Conservation (phyloP, 2,329 filamentous ascomycete genomes). For the Diaporthe sp. region DNA sequence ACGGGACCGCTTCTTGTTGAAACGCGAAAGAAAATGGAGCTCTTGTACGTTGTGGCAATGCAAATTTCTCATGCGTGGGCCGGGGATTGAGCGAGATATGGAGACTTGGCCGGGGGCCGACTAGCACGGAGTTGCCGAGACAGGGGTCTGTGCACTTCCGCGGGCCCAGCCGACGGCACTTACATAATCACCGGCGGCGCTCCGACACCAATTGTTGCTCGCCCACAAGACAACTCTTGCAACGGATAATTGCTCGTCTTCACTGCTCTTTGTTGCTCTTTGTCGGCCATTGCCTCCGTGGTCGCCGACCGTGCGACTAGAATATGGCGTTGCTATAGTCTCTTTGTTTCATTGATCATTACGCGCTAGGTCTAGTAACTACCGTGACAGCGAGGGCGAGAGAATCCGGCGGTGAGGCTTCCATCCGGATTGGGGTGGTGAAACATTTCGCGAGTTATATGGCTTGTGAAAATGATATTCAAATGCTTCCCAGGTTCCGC, state of each 20-base stretch:
- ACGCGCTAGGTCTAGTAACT: not conserved
- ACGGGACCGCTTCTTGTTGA: conserved; percentile 35
- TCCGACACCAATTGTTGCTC: not conserved
- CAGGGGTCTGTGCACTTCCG: not conserved
- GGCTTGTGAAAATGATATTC: too few relatives aligned
- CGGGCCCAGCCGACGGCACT: not conserved
- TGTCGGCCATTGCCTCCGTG: not conserved
- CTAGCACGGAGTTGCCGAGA: conserved; percentile 13
- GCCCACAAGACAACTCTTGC: not conserved
- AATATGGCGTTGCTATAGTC: not conserved
- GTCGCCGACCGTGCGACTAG: not conserved
- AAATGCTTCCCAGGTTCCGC: not conserved
- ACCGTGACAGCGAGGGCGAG: not conserved
- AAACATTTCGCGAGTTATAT: not conserved
- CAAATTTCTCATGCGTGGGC: not conserved
- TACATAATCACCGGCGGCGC: not conserved
- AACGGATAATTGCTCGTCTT: too few relatives aligned
- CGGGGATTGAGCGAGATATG: not conserved
- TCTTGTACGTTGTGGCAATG: not conserved
- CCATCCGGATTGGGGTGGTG: not conserved
- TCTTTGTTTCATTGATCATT: not conserved
- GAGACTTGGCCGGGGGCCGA: not conserved
- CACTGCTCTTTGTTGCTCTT: not conserved
- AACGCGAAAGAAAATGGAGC: rapidly evolving
- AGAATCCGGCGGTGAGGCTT: not conserved